Base-by-base conservation (phyloP, 1,139 yeast species). In the Candida sanyaensis region DNA sequence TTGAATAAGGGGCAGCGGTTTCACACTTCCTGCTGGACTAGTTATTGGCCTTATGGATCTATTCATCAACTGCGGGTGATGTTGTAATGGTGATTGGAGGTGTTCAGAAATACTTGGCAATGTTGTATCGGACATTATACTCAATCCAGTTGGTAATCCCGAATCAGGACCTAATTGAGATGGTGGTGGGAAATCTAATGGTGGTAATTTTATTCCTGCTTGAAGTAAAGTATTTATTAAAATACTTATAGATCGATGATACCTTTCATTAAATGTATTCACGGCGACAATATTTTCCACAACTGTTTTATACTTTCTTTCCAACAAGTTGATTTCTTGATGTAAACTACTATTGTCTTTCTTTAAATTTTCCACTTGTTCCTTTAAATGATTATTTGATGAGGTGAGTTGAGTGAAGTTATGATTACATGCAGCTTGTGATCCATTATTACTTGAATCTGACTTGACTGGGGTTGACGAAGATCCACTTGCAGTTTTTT, bases 171-270 rank as follows among this genome's bases (percentile, higher is more conserved):
- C 59, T 42, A 62, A 52, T 36, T 66, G 55, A 26, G 55, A 50
- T 1, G 78, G 77, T 50, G 65, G 65, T 4, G 87, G 86, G 45
- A 82, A 65, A 51, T 83, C 86, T 42, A 83, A 65, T 3, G 78
- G 80, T 4, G 92, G 91, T n/a, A 86, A 53, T 50, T 86, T 81
- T 41, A 86, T 78, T 1, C 93, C 93, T 11, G 83, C 73, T 52
- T 74, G 83, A 5, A 69, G 58, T 31, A 87, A 64, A 37, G 81
- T 68, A 48, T 73, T 73, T 21, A 80, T 68, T 39, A 87, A 64
- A 0, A 73, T 58, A 41, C 73, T 74, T 57, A 86, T 72, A 41
- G 85, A 77, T 38, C 75, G 69, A 47, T 78, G 73, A 54, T 79
- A 75, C 37, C 84, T 69, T 56, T 84, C 89, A 60, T 83, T 81